Base-by-base conservation (phyloP, 73 alveolate genomes). In the Paramecium primaurelia region DNA sequence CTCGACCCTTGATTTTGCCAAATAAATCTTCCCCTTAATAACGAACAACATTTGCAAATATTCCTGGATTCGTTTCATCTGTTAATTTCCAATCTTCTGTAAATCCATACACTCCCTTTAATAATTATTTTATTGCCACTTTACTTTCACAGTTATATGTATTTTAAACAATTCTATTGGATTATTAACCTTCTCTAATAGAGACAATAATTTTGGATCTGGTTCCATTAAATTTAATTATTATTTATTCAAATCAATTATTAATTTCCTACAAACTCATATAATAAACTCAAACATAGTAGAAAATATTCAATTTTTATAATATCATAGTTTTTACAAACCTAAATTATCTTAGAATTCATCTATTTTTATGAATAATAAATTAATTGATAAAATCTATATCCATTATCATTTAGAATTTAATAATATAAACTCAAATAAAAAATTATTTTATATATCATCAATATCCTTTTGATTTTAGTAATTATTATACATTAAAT, bases 1-100 rank as follows among this genome's bases (percentile, higher is more conserved):
- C 96, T 59, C 96, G 90, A 10, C 96, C 89, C 44, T 92, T 88
- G 75, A 94, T 96, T 37, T 95, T 96, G 4, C 93, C 95, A 86
- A 69, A 84, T 11, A 92, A 32, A 58, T 60, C 87, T 11, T 87
- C 49, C 18, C 96, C 96, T 10, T 73, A 36, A 18, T 92, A 75
- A 28, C 88, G 77, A 20, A 95, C 88, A 32, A 94, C 96, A 75
- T 93, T 94, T 28, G 92, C 47, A 89, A 89, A 89, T 26, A 89
- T 36, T 14, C 75, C 75, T 0, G 94, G 94, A 89, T 89, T 89
- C 34, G 60, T 59, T 51, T 89, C 94, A 89, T 89, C 94, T 8
- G 92, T 71, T 22, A 83, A 18, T 54, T 51, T 89, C 94, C 94
- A 89, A 42, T 89, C 94, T 1, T 89, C 94, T 38, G 92, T 88